phyloP scores from a whole-genome alignment of 257 asterid species.

The Penstemon eatonii region DNA sequence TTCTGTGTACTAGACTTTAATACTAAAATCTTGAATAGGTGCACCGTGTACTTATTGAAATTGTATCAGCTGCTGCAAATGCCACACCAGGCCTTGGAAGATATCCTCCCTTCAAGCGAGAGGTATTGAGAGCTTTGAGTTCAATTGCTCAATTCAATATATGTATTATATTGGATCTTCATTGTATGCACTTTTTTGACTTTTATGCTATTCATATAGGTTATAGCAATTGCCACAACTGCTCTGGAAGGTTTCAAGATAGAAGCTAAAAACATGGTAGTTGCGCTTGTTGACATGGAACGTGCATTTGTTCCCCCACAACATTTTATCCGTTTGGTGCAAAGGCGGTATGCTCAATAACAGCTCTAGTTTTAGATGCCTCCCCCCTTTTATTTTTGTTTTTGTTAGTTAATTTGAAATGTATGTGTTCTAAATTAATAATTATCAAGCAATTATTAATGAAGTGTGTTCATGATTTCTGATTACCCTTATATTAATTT shows the following conservation, averaged over 20 bases:
- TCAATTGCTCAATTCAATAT: neutral
- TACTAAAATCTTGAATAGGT: constrained; percentile 45
- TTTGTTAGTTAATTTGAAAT: neutral
- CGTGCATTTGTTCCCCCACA: constrained; percentile 98
- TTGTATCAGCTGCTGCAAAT: constrained; percentile 86
- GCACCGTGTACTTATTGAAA: constrained; percentile 82
- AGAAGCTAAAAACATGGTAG: constrained; percentile 93
- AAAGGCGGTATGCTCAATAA: constrained; percentile 59
- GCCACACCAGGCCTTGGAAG: constrained; percentile 99
- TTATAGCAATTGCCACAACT: constrained; percentile 76
- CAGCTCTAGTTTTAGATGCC: constrained; percentile 3
- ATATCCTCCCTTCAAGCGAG: constrained; percentile 98
- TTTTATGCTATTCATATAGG: constrained; percentile 46
- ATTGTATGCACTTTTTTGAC: neutral
- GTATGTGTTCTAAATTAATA: neutral
- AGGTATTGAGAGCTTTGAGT: constrained; percentile 44
- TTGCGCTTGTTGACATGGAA: constrained; percentile 99
- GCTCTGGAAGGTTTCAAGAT: constrained; percentile 89
- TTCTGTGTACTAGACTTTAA: constrained; percentile 17
- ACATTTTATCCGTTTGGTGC: constrained; percentile 80
- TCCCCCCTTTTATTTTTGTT: constrained; percentile 2
- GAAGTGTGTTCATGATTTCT: neutral
- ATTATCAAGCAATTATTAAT: neutral
- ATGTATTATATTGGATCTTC: constrained; percentile 22
- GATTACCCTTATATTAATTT: neutral